phyloP scores from a whole-genome alignment of 768 basidiomycete species.

The Boletus reticuloceps region DNA sequence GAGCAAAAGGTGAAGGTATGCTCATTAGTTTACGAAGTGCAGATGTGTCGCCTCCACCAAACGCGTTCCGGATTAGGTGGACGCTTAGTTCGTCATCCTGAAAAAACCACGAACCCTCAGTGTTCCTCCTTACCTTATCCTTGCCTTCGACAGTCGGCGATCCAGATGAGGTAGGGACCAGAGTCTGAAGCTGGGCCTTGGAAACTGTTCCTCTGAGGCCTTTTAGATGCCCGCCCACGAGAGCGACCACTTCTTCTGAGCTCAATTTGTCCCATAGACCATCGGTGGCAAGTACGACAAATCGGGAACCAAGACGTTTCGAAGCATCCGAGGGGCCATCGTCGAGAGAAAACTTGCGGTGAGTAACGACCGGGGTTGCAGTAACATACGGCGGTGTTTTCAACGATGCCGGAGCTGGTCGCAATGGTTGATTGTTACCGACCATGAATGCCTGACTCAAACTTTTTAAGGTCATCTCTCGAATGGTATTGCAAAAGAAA shows the following conservation, averaged over 20 bases:
- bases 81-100: slow-evolving; percentile 74
- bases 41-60: slow-evolving; percentile 73
- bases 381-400: slow-evolving; percentile 95
- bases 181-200: slow-evolving; percentile 51
- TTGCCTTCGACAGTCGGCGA: slow-evolving; percentile 63
- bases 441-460: slow-evolving; percentile 65
- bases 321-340: slow-evolving; percentile 21
- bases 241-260: slow-evolving; percentile 83
- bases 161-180: slow-evolving; percentile 56
- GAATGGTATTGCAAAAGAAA: neutral
- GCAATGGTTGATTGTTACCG: slow-evolving; percentile 58
- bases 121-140: slow-evolving; percentile 36
- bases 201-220: slow-evolving; percentile 66
- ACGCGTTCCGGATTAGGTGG: slow-evolving; percentile 88
- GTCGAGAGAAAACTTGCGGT: slow-evolving; percentile 62
- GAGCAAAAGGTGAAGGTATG: slow-evolving; percentile 77
- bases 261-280: slow-evolving; percentile 72
- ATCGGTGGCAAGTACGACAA: slow-evolving; percentile 89
- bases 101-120: slow-evolving; percentile 69
- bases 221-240: slow-evolving; percentile 79
- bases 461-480: slow-evolving; percentile 28
- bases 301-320: slow-evolving; percentile 42
- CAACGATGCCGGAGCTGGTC: slow-evolving; percentile 57
- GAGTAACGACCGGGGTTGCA: slow-evolving; percentile 77
- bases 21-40: slow-evolving; percentile 63